These are phyloP conservation scores for Curvularia verruculosa DNA, from an alignment of 2,329 filamentous ascomycete species.

Conservation along the genomic window DNA sequence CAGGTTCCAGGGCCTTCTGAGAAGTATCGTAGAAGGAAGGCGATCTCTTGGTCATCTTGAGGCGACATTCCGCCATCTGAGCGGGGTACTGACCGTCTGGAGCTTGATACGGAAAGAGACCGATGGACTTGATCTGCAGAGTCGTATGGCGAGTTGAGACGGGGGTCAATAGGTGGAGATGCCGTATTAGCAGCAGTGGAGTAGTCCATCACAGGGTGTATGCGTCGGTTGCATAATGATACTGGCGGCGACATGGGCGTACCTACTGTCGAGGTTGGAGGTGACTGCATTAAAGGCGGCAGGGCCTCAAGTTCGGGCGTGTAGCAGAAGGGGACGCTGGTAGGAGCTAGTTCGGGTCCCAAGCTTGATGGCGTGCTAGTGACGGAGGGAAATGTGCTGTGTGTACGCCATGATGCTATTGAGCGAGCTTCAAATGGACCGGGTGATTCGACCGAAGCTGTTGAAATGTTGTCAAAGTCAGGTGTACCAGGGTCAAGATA, in stretches of 20 bases:
- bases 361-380: conserved; percentile 51
- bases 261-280: conserved; percentile 36
- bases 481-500: conserved; percentile 58
- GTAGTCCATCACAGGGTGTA: conserved; percentile 60
- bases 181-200: conserved; percentile 40
- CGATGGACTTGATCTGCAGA: conserved; percentile 35
- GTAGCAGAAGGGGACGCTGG: conserved; percentile 40
- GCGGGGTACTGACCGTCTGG: conserved; percentile 32
- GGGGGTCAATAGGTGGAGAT: conserved; percentile 45
- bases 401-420: conserved; percentile 36
- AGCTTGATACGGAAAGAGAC: conserved; percentile 33
- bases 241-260: conserved; percentile 52
- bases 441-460: conserved; percentile 42
- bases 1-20: conserved; percentile 65
- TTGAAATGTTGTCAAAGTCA: conserved; percentile 43
- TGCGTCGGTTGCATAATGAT: conserved; percentile 55
- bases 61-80: conserved; percentile 29
- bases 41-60: conserved; percentile 60
- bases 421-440: conserved; percentile 37
- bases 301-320: conserved; percentile 39
- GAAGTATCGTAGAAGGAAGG: conserved; percentile 66
- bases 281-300: conserved; percentile 39
- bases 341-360: conserved; percentile 61
- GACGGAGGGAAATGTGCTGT: conserved; percentile 32
- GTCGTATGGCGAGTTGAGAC: conserved; percentile 41